Evolutionary conservation across 1,284 basidiomycete species (phyloP), one percentile per base, ranked within the genome.

Genomic region (Tetrapyrgos nigripes): DNA sequence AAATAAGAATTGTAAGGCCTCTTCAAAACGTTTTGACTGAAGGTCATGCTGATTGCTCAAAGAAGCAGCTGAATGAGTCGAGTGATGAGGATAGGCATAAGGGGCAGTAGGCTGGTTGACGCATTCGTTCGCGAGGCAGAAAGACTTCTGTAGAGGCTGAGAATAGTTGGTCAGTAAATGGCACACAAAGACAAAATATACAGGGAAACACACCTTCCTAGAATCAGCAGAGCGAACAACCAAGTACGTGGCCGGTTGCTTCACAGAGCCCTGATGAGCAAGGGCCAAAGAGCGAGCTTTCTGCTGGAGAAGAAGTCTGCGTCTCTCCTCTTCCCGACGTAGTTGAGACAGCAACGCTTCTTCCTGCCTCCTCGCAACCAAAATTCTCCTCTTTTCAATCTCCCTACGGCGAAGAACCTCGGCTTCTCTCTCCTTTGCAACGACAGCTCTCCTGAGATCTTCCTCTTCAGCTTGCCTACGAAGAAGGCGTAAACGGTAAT

Each of bases 401-500:
- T 52, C 53, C 44, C 62, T 55, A 58, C 55, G 63, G 43, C 58
- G 58, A 44, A 59, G 57, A 27, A 59, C 46, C 35, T 60, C 55
- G 19, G 59, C 50, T 3, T 53, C 56, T 27, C 52, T n/a, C n/a
- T n/a, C n/a, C n/a, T n/a, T 53, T 13, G 37, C 23, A 54, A 35
- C 28, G 31, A 49, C 24, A 52, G 57, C 57, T 44, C 45, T 57
- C 26, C 53, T 55, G 44, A 63, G 67, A 58, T 67, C 67, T 43
- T 68, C 65, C 9, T 63, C 62, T 9, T 68, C 67, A 3, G 67
- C 50, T 55, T 67, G 66, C 8, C 56, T 64, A 27, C 62, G 67
- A 37, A 68, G 62, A 17, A 40, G 35, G 17, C 31, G 3, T 19
- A 52, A 26, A 58, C 59, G 50, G 56, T 44, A 48, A 51, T 58